Evolutionary conservation across 345 rosid genomes (phyloP).

Genomic region (Eucalyptus paniculata): DNA sequence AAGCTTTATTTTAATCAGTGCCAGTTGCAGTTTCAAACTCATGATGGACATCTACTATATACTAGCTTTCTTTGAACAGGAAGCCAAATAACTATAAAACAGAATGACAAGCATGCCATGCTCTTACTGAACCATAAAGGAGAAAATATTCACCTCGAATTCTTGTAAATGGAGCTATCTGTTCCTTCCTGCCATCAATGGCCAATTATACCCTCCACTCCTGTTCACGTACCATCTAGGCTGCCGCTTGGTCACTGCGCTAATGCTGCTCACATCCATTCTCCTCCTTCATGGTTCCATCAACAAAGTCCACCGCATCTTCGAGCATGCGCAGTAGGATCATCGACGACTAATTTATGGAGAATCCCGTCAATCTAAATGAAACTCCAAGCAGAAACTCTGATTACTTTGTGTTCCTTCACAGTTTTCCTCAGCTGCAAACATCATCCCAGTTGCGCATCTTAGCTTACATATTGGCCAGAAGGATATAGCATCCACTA

Average conservation of each 20-base stretch:
- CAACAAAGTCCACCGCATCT: not conserved
- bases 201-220: constrained; percentile 69
- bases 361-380: constrained; percentile 3
- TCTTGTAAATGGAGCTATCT: constrained; percentile 15
- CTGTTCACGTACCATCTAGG: constrained; percentile 87
- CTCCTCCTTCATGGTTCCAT: not conserved
- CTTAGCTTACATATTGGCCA: not conserved
- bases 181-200: constrained; percentile 59
- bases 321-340: not conserved
- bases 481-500: not conserved
- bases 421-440: not conserved
- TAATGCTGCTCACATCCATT: constrained; percentile 63
- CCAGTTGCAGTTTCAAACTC: no score
- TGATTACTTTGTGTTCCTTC: not conserved
- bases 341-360: not conserved
- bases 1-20: no score
- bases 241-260: constrained; percentile 66
- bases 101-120: not conserved
- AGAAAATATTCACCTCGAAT: not conserved
- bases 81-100: not conserved
- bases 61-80: not conserved
- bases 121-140: not conserved
- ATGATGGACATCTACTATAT: not conserved
- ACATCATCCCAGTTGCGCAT: constrained; percentile 15
- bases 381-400: constrained; percentile 10